A percentile compares a stretch with the other conserved stretches of the same genome.
phyloP scores from a whole-genome alignment of 148 eudicot genomes.

The Rhododendron henanense region DNA sequence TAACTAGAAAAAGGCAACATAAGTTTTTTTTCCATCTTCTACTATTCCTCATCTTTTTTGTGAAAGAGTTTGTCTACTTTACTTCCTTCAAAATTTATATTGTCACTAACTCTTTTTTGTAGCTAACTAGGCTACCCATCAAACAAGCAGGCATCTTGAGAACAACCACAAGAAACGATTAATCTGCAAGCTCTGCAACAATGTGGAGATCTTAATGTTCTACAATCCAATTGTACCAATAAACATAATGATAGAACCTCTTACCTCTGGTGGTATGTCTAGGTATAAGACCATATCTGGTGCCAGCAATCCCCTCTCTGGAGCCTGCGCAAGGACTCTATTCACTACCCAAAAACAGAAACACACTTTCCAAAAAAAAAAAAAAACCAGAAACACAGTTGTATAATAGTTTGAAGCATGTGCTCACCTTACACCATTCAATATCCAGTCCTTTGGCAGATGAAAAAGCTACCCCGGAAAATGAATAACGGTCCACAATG shows the following conservation, averaged over 20 bases:
- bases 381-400: not conserved
- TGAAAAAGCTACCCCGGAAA: conserved; percentile 96
- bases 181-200: not conserved
- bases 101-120: not conserved
- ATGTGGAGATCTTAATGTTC: not conserved
- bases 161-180: not conserved
- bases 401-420: not conserved
- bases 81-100: not conserved
- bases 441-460: conserved; percentile 92
- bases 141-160: not conserved
- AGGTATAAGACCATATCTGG: conserved; percentile 94
- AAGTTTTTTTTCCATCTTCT: not conserved
- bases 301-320: conserved; percentile 80
- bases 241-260: not conserved
- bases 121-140: not conserved
- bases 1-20: not conserved
- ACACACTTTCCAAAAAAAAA: not conserved
- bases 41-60: not conserved
- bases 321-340: conserved; percentile 57
- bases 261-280: conserved; percentile 93
- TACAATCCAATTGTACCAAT: not conserved
- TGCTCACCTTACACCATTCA: conserved; percentile 90
- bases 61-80: too few relatives aligned
- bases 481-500: conserved; percentile 90
- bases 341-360: not conserved